A percentile compares a stretch with the other conserved stretches of the same genome.
phyloP scores from a whole-genome alignment of 345 rosid genomes.

The Eucalyptus curtisii region DNA sequence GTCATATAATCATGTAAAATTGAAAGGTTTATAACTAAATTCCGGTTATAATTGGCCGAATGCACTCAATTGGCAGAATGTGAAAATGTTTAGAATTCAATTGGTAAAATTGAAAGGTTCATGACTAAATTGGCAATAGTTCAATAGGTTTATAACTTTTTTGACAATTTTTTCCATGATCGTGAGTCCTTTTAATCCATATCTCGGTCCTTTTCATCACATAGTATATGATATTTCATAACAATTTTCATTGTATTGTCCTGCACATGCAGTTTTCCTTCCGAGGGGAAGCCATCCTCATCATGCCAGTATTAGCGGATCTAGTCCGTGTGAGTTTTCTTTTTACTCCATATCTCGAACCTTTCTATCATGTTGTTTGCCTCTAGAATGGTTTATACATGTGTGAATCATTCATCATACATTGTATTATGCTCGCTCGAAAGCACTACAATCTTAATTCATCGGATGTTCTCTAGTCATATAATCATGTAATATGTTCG shows the following conservation, averaged over 20 bases:
- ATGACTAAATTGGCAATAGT: accelerated
- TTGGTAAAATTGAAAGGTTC: too few relatives aligned
- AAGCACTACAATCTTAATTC: accelerated
- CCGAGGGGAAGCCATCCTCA: too few relatives aligned
- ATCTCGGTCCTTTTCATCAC: too few relatives aligned
- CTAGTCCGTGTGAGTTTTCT: neutral
- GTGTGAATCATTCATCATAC: neutral
- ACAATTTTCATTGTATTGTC: neutral
- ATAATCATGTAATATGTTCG: too few relatives aligned
- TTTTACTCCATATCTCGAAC: neutral
- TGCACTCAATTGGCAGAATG: accelerated
- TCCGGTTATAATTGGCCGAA: accelerated
- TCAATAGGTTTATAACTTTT: too few relatives aligned
- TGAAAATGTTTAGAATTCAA: too few relatives aligned
- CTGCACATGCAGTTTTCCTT: neutral
- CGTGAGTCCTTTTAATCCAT: accelerated
- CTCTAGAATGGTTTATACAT: neutral
- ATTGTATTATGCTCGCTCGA: accelerated
- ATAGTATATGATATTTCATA: neutral
- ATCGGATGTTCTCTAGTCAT: accelerated
- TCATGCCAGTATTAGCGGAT: accelerated
- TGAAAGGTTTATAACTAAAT: too few relatives aligned
- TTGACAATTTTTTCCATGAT: accelerated
- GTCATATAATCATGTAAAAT: too few relatives aligned
- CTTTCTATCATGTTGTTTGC: neutral